Conservation (phyloP, 2,329 filamentous ascomycete species). For the Macrophomina pseudophaseolina region DNA sequence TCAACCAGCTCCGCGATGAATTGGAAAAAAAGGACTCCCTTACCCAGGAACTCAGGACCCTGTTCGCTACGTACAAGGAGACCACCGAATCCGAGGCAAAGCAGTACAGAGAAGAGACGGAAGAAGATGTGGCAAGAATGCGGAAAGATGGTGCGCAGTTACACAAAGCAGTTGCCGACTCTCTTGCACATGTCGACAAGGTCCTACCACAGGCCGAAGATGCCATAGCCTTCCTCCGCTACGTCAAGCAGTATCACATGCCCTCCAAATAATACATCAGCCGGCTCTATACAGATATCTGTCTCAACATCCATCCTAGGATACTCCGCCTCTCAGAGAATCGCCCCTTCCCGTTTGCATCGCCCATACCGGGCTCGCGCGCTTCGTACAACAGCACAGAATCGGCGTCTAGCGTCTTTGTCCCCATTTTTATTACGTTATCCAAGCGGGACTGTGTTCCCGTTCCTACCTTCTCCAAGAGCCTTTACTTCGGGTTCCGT, state of each 20-base stretch:
- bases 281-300: not conserved
- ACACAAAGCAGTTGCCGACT: conserved; percentile 13
- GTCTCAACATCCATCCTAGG: not conserved
- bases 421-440: not conserved
- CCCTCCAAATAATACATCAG: conserved; percentile 1
- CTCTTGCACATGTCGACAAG: conserved; percentile 5
- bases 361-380: not conserved
- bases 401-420: not conserved
- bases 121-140: conserved; percentile 6
- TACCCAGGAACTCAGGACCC: not conserved
- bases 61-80: conserved; percentile 19
- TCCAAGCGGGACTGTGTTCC: not conserved
- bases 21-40: conserved; percentile 19
- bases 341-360: not conserved
- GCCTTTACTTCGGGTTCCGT: not conserved
- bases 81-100: conserved; percentile 5
- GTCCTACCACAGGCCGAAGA: conserved; percentile 23
- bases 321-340: not conserved
- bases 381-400: not conserved
- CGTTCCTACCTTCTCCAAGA: not conserved
- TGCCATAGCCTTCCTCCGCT: conserved; percentile 25
- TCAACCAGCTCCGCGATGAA: conserved; percentile 21
- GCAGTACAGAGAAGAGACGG: conserved; percentile 18
- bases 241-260: conserved; percentile 22
- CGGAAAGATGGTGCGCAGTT: conserved; percentile 9